Percentiles rank a stretch among this genome's conserved stretches.
These are phyloP conservation scores for Boletus reticulatus DNA, from an alignment of 768 basidiomycete genomes.

Conservation along the genomic window DNA sequence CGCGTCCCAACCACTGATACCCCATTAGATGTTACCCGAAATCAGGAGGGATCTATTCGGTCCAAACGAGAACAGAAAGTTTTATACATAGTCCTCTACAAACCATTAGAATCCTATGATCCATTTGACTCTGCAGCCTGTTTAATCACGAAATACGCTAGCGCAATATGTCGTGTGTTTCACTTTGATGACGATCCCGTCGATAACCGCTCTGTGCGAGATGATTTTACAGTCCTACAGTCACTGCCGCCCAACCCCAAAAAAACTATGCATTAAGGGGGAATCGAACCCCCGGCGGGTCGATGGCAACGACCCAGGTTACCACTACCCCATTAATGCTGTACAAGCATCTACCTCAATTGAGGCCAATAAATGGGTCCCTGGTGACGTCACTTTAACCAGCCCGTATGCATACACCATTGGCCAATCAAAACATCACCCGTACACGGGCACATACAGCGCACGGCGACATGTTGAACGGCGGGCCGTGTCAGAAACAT, in stretches of 20 bases:
- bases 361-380: too few relatives aligned
- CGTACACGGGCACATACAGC: too few relatives aligned
- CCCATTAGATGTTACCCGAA: constrained; percentile 87
- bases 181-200: not conserved
- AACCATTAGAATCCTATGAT: not conserved
- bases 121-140: not conserved
- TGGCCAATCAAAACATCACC: too few relatives aligned
- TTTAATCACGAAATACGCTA: too few relatives aligned
- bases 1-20: not conserved
- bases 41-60: constrained; percentile 90
- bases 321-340: constrained; percentile 65
- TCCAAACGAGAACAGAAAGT: constrained; percentile 87
- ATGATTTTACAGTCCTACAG: not conserved
- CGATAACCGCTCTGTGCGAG: not conserved
- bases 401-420: too few relatives aligned
- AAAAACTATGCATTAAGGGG: constrained; percentile 28
- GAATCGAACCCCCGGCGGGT: constrained; percentile 89
- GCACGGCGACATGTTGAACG: not conserved
- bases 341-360: constrained; percentile 3
- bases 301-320: constrained; percentile 72
- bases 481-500: not conserved
- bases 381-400: too few relatives aligned
- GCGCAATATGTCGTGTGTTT: not conserved
- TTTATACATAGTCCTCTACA: constrained; percentile 55
- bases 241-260: not conserved